These are phyloP conservation scores for Solanum hybrid DNA, from an alignment of 305 asterid species.

Conservation along the genomic window DNA sequence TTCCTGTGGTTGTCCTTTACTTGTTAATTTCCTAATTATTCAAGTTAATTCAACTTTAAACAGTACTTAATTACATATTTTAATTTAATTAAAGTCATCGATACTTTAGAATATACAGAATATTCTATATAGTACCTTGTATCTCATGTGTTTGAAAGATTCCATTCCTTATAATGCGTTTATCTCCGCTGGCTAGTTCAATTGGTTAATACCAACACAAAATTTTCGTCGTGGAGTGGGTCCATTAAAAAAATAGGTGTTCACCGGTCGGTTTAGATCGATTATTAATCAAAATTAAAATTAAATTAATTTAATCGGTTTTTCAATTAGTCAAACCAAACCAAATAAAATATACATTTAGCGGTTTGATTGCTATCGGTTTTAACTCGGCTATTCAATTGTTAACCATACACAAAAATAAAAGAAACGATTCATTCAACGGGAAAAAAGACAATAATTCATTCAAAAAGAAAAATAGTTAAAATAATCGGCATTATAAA, in stretches of 20 bases:
- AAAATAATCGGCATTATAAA: too few relatives aligned
- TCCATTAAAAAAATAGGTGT: neutral
- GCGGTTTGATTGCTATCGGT: neutral
- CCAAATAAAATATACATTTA: neutral
- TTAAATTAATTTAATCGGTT: too few relatives aligned
- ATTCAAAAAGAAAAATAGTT: neutral
- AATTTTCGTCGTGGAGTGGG: neutral
- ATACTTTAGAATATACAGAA: conserved; percentile 15
- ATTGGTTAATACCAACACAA: neutral
- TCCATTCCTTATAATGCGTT: neutral
- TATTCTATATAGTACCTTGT: conserved; percentile 9
- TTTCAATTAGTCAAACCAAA: too few relatives aligned
- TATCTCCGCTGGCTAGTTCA: neutral
- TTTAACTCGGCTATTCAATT: neutral
- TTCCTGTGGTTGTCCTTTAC: conserved; percentile 12
- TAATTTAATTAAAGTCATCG: neutral
- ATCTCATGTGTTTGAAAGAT: neutral
- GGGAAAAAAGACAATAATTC: neutral
- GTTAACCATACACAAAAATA: neutral
- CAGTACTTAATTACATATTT: neutral
- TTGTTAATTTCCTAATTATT: neutral
- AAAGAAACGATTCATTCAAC: neutral
- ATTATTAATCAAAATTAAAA: too few relatives aligned
- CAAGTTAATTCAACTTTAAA: neutral
- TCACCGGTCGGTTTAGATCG: neutral